Base-by-base conservation (phyloP, 2,329 filamentous ascomycete species). In the Ilyonectria mors-panacis region DNA sequence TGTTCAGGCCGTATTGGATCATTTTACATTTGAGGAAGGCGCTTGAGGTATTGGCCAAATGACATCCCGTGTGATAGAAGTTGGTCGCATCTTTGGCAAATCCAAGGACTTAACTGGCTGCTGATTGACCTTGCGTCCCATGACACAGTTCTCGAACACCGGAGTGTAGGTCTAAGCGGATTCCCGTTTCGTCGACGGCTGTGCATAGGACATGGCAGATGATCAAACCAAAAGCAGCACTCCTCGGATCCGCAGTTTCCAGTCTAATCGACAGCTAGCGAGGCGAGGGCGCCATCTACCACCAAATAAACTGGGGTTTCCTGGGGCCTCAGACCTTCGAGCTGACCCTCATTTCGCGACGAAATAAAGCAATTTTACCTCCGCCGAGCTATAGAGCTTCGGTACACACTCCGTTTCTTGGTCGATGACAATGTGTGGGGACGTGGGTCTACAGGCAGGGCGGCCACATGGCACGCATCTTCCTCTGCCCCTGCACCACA, bases 321-420 rank as follows among this genome's bases (percentile, higher is more conserved):
- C 51, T 53, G 28, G 57, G 42, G 56, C 30, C 60, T 65, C 63
- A 37, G 61, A 53, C 63, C 50, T 23, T 65, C 65, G 68, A 67
- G 74, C 66, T 73, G 70, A 67, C 66, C 63, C 69, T 61, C 59
- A 62, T 59, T 72, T 68, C 47, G 50, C 48, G 55, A 72, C 59
- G 59, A 75, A 74, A 74, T 75, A 75, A 72, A 57, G 73, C 62
- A 75, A 75, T 75, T 75, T 75, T 55, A 71, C 55, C 39, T 67
- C 26, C 26, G 44, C 65, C 60, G 51, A 62, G 59, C 68, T 71
- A 72, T 60, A 64, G 54, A 57, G 44, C 28, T 57, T 45, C 37
- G 48, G 51, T 17, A 21, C 56, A 47, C 30, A 26, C 44, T 59
- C 44, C 15, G 30, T 50, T 21, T 26, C 33, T 60, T 53, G 15